A percentile compares a stretch with the other conserved stretches of the same genome.
phyloP scores from a whole-genome alignment of 2,329 filamentous ascomycete genomes.

The Endothia cerciana region DNA sequence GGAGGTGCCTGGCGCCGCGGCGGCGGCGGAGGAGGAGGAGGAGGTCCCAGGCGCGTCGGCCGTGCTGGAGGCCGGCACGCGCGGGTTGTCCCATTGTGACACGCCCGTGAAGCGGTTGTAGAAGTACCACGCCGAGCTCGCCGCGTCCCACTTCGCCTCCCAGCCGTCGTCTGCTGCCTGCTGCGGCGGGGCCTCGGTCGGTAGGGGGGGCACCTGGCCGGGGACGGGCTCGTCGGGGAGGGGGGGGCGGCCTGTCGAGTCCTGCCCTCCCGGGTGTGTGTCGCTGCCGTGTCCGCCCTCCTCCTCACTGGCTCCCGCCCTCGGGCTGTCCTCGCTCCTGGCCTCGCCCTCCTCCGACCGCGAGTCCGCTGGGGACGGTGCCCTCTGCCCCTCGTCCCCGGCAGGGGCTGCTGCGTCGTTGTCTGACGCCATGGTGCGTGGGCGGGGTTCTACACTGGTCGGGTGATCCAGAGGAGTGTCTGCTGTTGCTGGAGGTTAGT shows the following conservation, averaged over 20 bases:
- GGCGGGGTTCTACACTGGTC: not conserved
- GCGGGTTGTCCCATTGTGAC: slow-evolving; percentile 86
- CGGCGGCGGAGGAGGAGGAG: too few relatives aligned
- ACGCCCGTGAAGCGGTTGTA: slow-evolving; percentile 77
- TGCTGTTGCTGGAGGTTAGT: slow-evolving; percentile 25
- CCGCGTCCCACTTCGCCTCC: slow-evolving; percentile 77
- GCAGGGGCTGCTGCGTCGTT: slow-evolving; percentile 19
- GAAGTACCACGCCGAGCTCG: slow-evolving; percentile 76
- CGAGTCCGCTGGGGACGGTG: slow-evolving; percentile 21
- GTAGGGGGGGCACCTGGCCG: slow-evolving; percentile 43
- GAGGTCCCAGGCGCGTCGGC: slow-evolving; percentile 34
- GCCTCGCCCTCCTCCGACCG: slow-evolving; percentile 29
- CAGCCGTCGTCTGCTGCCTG: slow-evolving; percentile 73
- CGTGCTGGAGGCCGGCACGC: slow-evolving; percentile 58
- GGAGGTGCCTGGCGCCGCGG: slow-evolving; percentile 34
- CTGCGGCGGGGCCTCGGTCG: slow-evolving; percentile 46
- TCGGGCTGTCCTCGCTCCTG: slow-evolving; percentile 19
- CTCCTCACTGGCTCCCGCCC: not conserved
- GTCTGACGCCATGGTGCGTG: slow-evolving; percentile 24
- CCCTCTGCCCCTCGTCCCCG: slow-evolving; percentile 14
- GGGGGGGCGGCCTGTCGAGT: slow-evolving; percentile 18
- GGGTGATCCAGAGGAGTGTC: not conserved
- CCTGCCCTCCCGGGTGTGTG: not conserved
- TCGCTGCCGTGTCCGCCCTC: not conserved
- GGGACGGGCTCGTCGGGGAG: slow-evolving; percentile 25